Evolutionary conservation across 2,329 filamentous ascomycete species (phyloP).

Genomic region (Paecilomyces sp.): DNA sequence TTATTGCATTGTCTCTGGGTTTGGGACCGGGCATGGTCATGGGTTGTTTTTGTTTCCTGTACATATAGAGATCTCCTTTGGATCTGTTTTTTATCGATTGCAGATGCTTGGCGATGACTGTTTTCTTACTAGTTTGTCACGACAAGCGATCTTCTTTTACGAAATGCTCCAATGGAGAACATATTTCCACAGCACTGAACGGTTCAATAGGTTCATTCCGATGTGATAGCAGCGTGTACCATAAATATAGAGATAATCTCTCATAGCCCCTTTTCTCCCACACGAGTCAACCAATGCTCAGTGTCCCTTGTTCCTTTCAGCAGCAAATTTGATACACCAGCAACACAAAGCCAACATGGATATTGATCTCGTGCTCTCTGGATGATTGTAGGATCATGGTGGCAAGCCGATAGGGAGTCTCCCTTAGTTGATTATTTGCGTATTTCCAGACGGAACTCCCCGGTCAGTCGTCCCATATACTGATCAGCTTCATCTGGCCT

Average conservation of each 20-base stretch:
- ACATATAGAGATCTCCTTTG: slow-evolving; percentile 31
- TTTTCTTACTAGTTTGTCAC: neutral
- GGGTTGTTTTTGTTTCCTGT: slow-evolving; percentile 31
- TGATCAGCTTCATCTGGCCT: neutral
- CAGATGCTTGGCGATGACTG: neutral
- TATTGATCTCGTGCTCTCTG: neutral
- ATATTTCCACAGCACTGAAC: neutral
- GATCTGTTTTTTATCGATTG: neutral
- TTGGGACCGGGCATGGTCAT: slow-evolving; percentile 33
- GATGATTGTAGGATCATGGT: neutral
- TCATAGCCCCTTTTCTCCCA: neutral
- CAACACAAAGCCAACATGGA: no score
- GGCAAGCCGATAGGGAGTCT: neutral
- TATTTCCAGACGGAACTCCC: neutral
- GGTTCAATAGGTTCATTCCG: neutral
- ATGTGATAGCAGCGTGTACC: neutral
- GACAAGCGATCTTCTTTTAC: neutral
- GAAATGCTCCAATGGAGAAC: neutral
- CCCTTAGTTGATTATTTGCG: neutral
- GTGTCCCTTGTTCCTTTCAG: no score
- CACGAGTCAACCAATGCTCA: neutral
- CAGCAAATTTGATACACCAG: no score
- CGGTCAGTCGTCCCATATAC: neutral
- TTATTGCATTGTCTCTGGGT: slow-evolving; percentile 34
- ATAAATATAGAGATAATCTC: neutral